Percentiles rank a stretch among this genome's conserved stretches.
These are phyloP conservation scores for Dalbergia oliveri DNA, from an alignment of 306 rosid genomes.

Conservation along the genomic window DNA sequence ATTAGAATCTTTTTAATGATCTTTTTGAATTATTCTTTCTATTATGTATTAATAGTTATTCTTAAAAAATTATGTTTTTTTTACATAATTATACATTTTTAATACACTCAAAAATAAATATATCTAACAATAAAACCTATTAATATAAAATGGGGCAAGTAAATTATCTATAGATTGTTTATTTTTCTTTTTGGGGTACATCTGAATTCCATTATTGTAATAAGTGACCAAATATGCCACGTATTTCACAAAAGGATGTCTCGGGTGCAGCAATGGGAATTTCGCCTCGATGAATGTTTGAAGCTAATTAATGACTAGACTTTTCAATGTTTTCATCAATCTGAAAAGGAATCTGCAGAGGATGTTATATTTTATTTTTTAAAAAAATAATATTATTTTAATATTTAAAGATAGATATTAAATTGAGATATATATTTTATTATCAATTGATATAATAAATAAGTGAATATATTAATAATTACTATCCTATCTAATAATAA, in stretches of 20 bases:
- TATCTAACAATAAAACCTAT: too few relatives aligned
- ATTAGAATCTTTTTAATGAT: not conserved
- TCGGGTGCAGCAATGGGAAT: slow-evolving; percentile 36
- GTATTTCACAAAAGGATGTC: slow-evolving; percentile 18
- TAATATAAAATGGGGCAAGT: too few relatives aligned
- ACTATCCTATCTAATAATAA: too few relatives aligned
- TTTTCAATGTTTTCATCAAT: slow-evolving; percentile 61
- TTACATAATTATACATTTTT: too few relatives aligned
- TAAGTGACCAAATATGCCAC: not conserved
- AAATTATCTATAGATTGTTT: too few relatives aligned
- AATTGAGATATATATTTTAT: not conserved
- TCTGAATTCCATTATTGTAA: not conserved
- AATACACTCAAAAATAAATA: too few relatives aligned
- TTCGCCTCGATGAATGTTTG: slow-evolving; percentile 41
- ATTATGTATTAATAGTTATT: too few relatives aligned
- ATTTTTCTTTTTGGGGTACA: too few relatives aligned
- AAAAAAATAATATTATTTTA: not conserved
- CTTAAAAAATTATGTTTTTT: too few relatives aligned
- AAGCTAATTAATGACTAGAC: slow-evolving; percentile 47
- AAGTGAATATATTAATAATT: too few relatives aligned
- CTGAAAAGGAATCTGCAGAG: slow-evolving; percentile 53
- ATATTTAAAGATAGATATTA: not conserved
- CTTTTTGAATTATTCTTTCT: not conserved
- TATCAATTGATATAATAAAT: too few relatives aligned
- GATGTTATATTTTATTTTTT: not conserved